Conservation (phyloP, 2,329 filamentous ascomycete genomes). For the Claviceps pazoutovae region DNA sequence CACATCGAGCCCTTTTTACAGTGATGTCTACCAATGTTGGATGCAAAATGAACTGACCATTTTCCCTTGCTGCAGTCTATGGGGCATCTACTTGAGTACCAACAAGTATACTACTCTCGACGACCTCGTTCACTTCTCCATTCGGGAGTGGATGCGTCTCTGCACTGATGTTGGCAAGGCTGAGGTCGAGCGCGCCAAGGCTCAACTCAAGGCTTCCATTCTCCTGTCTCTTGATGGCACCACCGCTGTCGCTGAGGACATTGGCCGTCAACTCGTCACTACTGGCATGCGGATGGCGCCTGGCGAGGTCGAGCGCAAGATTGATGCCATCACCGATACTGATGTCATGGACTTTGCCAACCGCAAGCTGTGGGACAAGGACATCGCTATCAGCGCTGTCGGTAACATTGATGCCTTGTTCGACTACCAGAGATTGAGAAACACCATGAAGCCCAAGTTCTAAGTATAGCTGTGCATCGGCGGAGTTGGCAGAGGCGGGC, state of each 20-base stretch:
- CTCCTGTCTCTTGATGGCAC: slow-evolving; percentile 95
- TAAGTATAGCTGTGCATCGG: slow-evolving; percentile 21
- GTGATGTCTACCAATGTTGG: too few species aligned
- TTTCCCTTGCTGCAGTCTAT: slow-evolving; percentile 50
- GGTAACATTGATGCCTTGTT: slow-evolving; percentile 79
- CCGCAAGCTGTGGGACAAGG: slow-evolving; percentile 93
- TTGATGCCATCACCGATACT: slow-evolving; percentile 82
- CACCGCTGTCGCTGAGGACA: slow-evolving; percentile 93
- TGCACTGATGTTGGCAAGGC: slow-evolving; percentile 76
- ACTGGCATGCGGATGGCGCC: slow-evolving; percentile 85
- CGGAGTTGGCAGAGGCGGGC: slow-evolving; percentile 15
- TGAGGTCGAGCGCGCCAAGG: slow-evolving; percentile 96
- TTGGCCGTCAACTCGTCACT: slow-evolving; percentile 95
- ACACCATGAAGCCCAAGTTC: slow-evolving; percentile 76
- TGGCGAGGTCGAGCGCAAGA: slow-evolving; percentile 85
- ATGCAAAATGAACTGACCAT: neutral
- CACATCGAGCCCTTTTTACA: slow-evolving; percentile 4
- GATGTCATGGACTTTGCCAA: slow-evolving; percentile 95
- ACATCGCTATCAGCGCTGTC: slow-evolving; percentile 85
- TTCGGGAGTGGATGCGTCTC: slow-evolving; percentile 95
- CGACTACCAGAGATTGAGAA: slow-evolving; percentile 66
- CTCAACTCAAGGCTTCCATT: slow-evolving; percentile 96
- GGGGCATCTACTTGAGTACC: slow-evolving; percentile 97
- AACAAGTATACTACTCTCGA: slow-evolving; percentile 80
- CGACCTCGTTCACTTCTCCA: slow-evolving; percentile 94